These are phyloP conservation scores for Poterioochromonas sp. DNA, from an alignment of 352 stramenopile species.

Conservation along the genomic window DNA sequence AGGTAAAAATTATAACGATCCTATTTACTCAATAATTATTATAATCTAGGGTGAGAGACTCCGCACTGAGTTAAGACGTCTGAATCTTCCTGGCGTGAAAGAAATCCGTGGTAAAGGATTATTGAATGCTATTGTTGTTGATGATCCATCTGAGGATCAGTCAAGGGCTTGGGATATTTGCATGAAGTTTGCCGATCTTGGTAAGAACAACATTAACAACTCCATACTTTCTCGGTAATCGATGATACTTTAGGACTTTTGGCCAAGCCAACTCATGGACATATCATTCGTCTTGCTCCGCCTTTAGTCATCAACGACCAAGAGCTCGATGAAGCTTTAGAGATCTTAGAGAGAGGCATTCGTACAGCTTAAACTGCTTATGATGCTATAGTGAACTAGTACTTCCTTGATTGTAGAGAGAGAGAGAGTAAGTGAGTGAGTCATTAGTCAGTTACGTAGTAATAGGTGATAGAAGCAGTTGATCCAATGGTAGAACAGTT, in stretches of 20 bases:
- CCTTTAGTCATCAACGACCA: slow-evolving; percentile 83
- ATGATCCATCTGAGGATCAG: slow-evolving; percentile 63
- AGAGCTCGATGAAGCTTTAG: neutral
- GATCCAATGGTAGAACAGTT: too few relatives aligned
- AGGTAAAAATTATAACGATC: slow-evolving; percentile 48
- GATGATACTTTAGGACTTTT: slow-evolving; percentile 55
- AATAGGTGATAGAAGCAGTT: too few relatives aligned
- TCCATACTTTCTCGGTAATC: neutral
- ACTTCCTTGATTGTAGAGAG: too few relatives aligned
- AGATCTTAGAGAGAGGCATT: slow-evolving; percentile 21
- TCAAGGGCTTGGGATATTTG: slow-evolving; percentile 87
- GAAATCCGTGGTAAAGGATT: slow-evolving; percentile 87
- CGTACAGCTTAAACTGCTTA: too few relatives aligned
- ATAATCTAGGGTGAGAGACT: slow-evolving; percentile 44
- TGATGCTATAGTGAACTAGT: too few relatives aligned
- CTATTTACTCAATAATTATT: neutral
- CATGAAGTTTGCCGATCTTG: slow-evolving; percentile 83
- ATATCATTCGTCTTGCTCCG: slow-evolving; percentile 71
- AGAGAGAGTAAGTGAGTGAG: too few relatives aligned
- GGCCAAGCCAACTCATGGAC: slow-evolving; percentile 93
- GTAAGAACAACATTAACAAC: slow-evolving; percentile 38
- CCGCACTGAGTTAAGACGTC: neutral
- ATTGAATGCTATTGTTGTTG: slow-evolving; percentile 96
- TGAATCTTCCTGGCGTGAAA: slow-evolving; percentile 5
- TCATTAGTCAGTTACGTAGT: too few relatives aligned